Conservation (phyloP, 306 rosid genomes). For the Trifolium subterraneum region DNA sequence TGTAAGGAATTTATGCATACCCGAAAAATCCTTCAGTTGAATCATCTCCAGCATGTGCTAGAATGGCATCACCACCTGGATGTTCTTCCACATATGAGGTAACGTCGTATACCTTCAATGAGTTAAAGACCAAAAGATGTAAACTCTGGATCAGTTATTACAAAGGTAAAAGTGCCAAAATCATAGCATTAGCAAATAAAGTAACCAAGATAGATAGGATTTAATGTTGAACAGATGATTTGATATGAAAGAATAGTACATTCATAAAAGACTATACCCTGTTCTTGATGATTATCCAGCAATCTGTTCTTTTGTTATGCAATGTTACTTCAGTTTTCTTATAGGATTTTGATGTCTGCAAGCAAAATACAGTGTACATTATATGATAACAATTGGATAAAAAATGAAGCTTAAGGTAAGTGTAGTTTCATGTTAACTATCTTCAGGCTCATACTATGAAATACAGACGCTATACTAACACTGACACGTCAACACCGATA, state of each 20-base stretch:
- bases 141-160: slow-evolving; percentile 1
- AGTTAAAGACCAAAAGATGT: slow-evolving; percentile 24
- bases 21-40: slow-evolving; percentile 86
- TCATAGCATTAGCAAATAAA: too few species aligned
- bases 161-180: too few species aligned
- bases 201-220: too few species aligned
- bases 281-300: slow-evolving; percentile 95
- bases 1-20: slow-evolving; percentile 47
- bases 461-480: background rate
- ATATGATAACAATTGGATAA: background rate
- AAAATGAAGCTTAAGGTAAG: slow-evolving; percentile 16
- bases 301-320: slow-evolving; percentile 86
- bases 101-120: slow-evolving; percentile 78
- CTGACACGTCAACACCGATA: background rate
- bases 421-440: slow-evolving; percentile 24
- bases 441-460: background rate
- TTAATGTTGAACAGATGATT: slow-evolving; percentile 18
- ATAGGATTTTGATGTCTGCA: slow-evolving; percentile 65
- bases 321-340: slow-evolving; percentile 64
- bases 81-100: slow-evolving; percentile 95
- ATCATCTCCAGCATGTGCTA: slow-evolving; percentile 89
- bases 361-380: slow-evolving; percentile 37
- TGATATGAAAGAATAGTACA: background rate
- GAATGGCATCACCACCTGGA: slow-evolving; percentile 98
- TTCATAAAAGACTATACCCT: slow-evolving; percentile 54